These are phyloP conservation scores for Cyberlindnera saturnus DNA, from an alignment of 805 yeast species.

Conservation along the genomic window DNA sequence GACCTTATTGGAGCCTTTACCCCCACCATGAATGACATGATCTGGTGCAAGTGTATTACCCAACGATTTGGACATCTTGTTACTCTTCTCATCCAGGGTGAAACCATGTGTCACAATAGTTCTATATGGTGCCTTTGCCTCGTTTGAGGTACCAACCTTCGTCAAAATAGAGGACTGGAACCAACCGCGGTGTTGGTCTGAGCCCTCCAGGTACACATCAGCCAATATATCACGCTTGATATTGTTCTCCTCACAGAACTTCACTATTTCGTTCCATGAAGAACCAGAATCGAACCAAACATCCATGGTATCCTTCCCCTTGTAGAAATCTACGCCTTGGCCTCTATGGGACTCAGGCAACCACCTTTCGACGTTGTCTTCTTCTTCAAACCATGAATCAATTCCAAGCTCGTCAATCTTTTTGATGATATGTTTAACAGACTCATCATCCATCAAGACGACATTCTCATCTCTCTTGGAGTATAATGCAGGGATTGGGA, in stretches of 20 bases:
- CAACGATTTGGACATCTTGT: constrained; percentile 89
- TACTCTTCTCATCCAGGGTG: constrained; percentile 76
- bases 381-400: constrained; percentile 71
- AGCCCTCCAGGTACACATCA: constrained; percentile 89
- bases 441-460: constrained; percentile 52
- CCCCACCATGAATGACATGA: constrained; percentile 40
- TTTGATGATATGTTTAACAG: constrained; percentile 51
- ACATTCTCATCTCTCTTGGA: constrained; percentile 47
- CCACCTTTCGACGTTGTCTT: constrained; percentile 58
- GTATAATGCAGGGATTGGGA: constrained; percentile 88
- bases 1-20: constrained; percentile 42
- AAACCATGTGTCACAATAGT: constrained; percentile 90
- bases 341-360: constrained; percentile 48
- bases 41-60: constrained; percentile 76
- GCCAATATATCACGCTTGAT: constrained; percentile 44
- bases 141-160: constrained; percentile 44
- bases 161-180: constrained; percentile 90
- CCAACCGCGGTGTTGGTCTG: constrained; percentile 99
- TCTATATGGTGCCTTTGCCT: constrained; percentile 54
- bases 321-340: constrained; percentile 39
- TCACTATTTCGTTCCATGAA: constrained; percentile 66
- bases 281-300: constrained; percentile 99
- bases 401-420: constrained; percentile 56
- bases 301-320: constrained; percentile 92
- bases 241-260: constrained; percentile 30